Evolutionary conservation across 108 stramenopile species (phyloP).

Genomic region (Conticribra weissflogii): DNA sequence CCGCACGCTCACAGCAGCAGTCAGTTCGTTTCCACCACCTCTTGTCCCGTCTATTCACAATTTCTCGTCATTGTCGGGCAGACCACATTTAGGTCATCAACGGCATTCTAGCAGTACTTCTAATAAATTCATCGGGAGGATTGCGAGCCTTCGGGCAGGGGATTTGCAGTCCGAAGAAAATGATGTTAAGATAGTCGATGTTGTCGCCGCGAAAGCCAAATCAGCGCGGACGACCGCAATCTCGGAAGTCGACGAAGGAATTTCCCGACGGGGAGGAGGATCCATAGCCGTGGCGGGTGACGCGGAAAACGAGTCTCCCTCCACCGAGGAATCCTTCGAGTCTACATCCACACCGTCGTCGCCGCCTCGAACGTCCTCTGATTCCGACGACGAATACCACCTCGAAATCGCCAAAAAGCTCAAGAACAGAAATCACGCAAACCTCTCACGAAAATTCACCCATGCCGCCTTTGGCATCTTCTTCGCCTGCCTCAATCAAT

Average conservation of each 20-base stretch:
- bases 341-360: background rate
- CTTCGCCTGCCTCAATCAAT: slow-evolving; percentile 76
- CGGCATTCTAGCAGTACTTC: background rate
- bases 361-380: background rate
- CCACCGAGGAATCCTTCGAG: too few relatives aligned
- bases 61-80: background rate
- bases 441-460: slow-evolving; percentile 76
- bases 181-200: too few relatives aligned
- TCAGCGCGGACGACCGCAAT: too few relatives aligned
- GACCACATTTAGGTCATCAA: background rate
- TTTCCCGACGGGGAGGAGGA: too few relatives aligned
- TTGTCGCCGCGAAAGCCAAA: too few relatives aligned
- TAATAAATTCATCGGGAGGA: background rate
- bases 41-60: background rate
- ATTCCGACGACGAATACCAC: slow-evolving; percentile 7
- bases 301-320: too few relatives aligned
- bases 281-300: too few relatives aligned
- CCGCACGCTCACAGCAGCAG: background rate
- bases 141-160: background rate
- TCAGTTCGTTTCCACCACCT: background rate
- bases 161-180: background rate
- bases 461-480: slow-evolving; percentile 78
- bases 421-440: slow-evolving; percentile 74
- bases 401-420: slow-evolving; percentile 38
- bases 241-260: too few relatives aligned